Conservation (phyloP, 1,139 yeast species). For the Hemisphaericaspora xylofermentans region DNA sequence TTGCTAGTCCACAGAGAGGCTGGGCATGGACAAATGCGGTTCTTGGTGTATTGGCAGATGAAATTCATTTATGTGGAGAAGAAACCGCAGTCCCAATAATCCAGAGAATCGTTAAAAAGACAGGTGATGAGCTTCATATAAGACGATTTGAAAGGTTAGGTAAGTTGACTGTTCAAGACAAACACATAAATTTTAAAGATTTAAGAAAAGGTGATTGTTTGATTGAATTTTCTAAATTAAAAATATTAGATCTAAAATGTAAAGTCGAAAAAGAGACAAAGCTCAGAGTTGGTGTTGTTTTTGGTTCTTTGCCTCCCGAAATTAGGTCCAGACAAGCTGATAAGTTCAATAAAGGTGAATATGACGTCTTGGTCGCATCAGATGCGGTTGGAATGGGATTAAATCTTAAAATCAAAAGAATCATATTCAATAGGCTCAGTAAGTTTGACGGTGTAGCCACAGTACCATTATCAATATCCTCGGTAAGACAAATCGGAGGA, state of each 20-base stretch:
- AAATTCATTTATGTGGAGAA: conserved; percentile 92
- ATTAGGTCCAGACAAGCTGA: conserved; percentile 83
- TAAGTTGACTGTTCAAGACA: conserved; percentile 55
- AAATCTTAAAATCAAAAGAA: conserved; percentile 76
- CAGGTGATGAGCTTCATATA: conserved; percentile 78
- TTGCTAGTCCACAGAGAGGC: conserved; percentile 76
- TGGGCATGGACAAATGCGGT: conserved; percentile 95
- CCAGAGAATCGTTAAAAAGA: conserved; percentile 52
- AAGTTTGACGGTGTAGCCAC: conserved; percentile 70
- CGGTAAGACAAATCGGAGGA: conserved; percentile 91
- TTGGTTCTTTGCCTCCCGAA: conserved; percentile 96
- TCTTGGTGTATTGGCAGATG: conserved; percentile 82
- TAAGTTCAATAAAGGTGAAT: conserved; percentile 70
- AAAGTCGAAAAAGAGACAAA: conserved; percentile 60
- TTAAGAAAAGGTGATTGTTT: conserved; percentile 80
- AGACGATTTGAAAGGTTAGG: conserved; percentile 76
- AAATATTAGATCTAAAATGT: conserved; percentile 64
- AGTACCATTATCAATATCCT: conserved; percentile 54
- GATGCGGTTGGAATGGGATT: conserved; percentile 99
- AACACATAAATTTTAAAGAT: conserved; percentile 27
- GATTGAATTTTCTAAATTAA: conserved; percentile 78
- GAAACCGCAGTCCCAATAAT: conserved; percentile 73
- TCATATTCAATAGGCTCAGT: conserved; percentile 64
- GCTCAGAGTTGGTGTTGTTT: conserved; percentile 80
- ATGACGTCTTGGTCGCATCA: conserved; percentile 83